A percentile compares a stretch with the other conserved stretches of the same genome.
These are phyloP conservation scores for Xylaria sp. DNA, from an alignment of 2,329 filamentous ascomycete genomes.

Conservation along the genomic window DNA sequence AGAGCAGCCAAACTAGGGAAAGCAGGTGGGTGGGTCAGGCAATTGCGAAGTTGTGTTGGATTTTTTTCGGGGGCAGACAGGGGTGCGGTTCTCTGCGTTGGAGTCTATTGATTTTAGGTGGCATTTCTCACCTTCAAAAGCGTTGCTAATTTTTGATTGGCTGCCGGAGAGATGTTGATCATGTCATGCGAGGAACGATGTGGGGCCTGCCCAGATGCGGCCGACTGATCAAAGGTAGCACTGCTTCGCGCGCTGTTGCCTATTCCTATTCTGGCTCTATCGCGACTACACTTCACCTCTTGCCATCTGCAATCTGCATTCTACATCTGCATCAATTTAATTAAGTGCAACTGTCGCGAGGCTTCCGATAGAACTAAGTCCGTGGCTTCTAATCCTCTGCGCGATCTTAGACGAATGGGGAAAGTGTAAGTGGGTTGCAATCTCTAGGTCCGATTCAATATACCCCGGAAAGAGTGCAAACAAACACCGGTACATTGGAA, in stretches of 20 bases:
- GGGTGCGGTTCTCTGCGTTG: constrained; percentile 47
- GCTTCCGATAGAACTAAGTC: background rate
- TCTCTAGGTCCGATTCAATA: background rate
- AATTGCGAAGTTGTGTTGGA: constrained; percentile 35
- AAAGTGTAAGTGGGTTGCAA: background rate
- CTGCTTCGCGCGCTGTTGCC: background rate
- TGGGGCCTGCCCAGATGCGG: constrained; percentile 19
- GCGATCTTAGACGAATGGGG: background rate
- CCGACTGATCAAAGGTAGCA: constrained; percentile 15
- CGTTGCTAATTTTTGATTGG: constrained; percentile 48
- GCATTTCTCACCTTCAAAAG: constrained; percentile 39
- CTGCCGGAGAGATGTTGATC: constrained; percentile 27
- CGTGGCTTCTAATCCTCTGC: background rate
- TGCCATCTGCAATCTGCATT: too few species aligned
- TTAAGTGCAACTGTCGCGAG: background rate
- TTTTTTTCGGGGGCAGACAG: constrained; percentile 48
- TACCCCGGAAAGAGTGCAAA: background rate
- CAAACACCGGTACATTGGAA: background rate
- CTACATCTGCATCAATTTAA: background rate
- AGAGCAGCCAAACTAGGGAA: constrained; percentile 4
- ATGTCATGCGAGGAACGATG: constrained; percentile 21
- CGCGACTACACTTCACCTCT: background rate
- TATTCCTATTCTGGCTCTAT: constrained; percentile 16
- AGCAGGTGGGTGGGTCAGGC: constrained; percentile 41
- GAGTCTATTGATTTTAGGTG: constrained; percentile 47